A percentile compares a stretch with the other conserved stretches of the same genome.
These are phyloP conservation scores for Austroboletus niveus DNA, from an alignment of 1,284 basidiomycete species.

Conservation along the genomic window DNA sequence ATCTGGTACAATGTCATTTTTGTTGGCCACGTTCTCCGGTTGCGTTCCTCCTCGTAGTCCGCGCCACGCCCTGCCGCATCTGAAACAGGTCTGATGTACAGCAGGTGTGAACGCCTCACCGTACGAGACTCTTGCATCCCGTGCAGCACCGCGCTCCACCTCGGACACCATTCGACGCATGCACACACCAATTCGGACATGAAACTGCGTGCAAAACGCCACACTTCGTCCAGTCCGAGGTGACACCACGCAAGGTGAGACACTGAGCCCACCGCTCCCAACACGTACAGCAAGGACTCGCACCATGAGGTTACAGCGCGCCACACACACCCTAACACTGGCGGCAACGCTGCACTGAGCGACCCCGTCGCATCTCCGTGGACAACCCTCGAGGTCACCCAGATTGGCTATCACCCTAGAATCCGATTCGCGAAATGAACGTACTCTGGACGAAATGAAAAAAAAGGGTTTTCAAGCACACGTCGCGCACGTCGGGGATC, in stretches of 20 bases:
- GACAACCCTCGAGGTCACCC: slow-evolving; percentile 6
- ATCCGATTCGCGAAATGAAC: slow-evolving; percentile 26
- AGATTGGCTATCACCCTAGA: slow-evolving; percentile 27
- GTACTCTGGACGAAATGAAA: slow-evolving; percentile 1
- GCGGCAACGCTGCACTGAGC: slow-evolving; percentile 1
- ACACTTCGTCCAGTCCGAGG: background rate
- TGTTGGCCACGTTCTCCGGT: too few species aligned
- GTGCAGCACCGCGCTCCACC: background rate
- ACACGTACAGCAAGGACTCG: slow-evolving; percentile 7
- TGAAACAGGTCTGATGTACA: too few species aligned
- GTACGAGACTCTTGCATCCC: too few species aligned
- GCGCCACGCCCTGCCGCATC: too few species aligned
- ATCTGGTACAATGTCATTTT: too few species aligned
- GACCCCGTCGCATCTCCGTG: slow-evolving; percentile 3
- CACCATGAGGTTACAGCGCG: slow-evolving; percentile 23
- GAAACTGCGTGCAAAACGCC: background rate
- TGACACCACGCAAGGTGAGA: background rate
- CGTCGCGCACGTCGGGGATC: slow-evolving; percentile 17
- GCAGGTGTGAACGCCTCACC: too few species aligned
- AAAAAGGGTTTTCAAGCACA: slow-evolving; percentile 9
- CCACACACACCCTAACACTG: slow-evolving; percentile 2
- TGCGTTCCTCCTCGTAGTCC: too few species aligned
- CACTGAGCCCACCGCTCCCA: background rate
- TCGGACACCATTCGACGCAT: background rate
- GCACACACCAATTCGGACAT: background rate